These are phyloP conservation scores for Cymbopogon citratus DNA, from an alignment of 176 grass and related monocot species.

Conservation along the genomic window DNA sequence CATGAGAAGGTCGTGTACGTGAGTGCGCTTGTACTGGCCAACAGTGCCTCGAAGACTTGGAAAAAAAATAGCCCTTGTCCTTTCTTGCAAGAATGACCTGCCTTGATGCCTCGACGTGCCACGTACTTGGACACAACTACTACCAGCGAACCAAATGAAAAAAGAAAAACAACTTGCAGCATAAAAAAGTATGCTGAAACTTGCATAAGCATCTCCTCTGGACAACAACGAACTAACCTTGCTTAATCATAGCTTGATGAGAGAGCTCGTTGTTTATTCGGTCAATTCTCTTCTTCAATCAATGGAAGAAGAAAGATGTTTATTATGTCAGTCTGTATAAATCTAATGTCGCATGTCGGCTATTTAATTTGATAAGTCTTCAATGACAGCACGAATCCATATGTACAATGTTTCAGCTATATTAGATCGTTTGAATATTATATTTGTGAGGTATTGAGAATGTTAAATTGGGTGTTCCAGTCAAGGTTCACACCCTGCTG, in stretches of 20 bases:
- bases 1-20: conserved; percentile 16
- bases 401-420: background rate
- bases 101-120: background rate
- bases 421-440: background rate
- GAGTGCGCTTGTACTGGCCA: background rate
- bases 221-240: background rate
- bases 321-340: background rate
- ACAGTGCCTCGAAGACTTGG: conserved; percentile 15
- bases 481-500: background rate
- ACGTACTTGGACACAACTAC: background rate
- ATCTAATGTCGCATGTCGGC: no score
- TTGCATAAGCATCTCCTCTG: background rate
- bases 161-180: background rate
- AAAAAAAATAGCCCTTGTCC: background rate
- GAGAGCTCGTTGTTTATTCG: background rate
- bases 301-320: background rate
- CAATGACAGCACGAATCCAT: background rate
- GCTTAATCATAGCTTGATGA: background rate
- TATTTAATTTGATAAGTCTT: background rate
- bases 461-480: background rate
- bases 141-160: background rate
- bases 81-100: conserved; percentile 37
- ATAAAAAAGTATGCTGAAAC: background rate
- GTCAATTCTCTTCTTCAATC: background rate
- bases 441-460: background rate